Evolutionary conservation across 768 basidiomycete genomes (phyloP).

Genomic region (Kwoniella botswanensis): DNA sequence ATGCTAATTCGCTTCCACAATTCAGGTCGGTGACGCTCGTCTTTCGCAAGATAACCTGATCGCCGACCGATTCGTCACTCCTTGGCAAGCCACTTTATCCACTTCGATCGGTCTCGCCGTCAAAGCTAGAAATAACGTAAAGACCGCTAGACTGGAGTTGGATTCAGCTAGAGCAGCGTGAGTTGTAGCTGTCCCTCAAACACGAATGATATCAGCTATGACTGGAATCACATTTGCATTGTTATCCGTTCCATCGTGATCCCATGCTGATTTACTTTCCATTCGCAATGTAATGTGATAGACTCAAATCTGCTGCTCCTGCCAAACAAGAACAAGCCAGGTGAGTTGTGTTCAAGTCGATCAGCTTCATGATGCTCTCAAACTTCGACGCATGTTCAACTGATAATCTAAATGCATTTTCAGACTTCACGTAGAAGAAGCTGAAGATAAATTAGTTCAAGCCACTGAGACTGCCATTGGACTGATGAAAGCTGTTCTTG

Average conservation of each 20-base stretch:
- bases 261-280: not conserved
- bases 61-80: conserved; percentile 58
- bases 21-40: conserved; percentile 71
- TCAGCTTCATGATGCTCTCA: conserved; percentile 9
- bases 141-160: conserved; percentile 72
- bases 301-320: conserved; percentile 76
- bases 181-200: conserved; percentile 18
- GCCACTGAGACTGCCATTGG: conserved; percentile 97
- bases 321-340: conserved; percentile 87
- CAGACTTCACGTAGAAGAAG: conserved; percentile 67
- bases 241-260: not conserved
- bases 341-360: conserved; percentile 30
- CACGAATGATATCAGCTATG: not conserved
- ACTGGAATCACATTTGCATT: not conserved
- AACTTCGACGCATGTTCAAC: not conserved
- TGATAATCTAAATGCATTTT: not conserved
- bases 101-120: conserved; percentile 85
- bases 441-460: conserved; percentile 87
- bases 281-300: conserved; percentile 51
- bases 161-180: conserved; percentile 69
- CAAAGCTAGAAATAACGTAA: conserved; percentile 69
- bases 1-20: too few species aligned
- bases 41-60: conserved; percentile 79
- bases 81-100: conserved; percentile 74
- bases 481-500: conserved; percentile 96